Evolutionary conservation across 192 early-diverging fungal genomes (phyloP).

Genomic region (Phycomyces blakesleeanus): DNA sequence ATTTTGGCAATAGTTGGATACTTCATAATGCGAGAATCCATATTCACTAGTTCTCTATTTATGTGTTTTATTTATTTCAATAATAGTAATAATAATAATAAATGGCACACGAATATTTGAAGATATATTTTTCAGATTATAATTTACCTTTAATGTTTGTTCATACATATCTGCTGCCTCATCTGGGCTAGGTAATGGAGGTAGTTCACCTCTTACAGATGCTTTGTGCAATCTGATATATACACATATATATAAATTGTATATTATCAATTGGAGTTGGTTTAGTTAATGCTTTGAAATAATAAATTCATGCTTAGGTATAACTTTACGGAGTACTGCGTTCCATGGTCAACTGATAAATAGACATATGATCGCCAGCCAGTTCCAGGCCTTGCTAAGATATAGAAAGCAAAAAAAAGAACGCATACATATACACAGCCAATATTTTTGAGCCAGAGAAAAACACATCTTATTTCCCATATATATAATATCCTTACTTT

Average conservation of each 20-base stretch:
- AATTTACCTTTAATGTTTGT: conserved; percentile 35
- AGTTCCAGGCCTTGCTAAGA: conserved; percentile 38
- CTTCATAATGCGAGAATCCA: conserved; percentile 53
- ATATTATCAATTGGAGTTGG: too few species aligned
- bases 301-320: too few species aligned
- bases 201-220: conserved; percentile 25
- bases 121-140: too few species aligned
- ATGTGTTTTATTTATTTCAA: not conserved
- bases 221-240: conserved; percentile 38
- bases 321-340: conserved; percentile 44
- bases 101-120: too few species aligned
- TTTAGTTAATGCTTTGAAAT: too few species aligned
- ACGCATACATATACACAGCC: not conserved
- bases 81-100: not conserved
- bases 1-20: conserved; percentile 48
- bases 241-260: too few species aligned
- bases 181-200: conserved; percentile 35
- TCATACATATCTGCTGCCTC: conserved; percentile 52
- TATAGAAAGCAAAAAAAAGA: too few species aligned
- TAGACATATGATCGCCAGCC: conserved; percentile 46
- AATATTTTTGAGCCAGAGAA: not conserved
- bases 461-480: too few species aligned
- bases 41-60: conserved; percentile 29
- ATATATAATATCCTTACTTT: too few species aligned
- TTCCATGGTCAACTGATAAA: conserved; percentile 54